Base-by-base conservation (phyloP, 75 land plant species). In the Cunninghamia lanceolata region DNA sequence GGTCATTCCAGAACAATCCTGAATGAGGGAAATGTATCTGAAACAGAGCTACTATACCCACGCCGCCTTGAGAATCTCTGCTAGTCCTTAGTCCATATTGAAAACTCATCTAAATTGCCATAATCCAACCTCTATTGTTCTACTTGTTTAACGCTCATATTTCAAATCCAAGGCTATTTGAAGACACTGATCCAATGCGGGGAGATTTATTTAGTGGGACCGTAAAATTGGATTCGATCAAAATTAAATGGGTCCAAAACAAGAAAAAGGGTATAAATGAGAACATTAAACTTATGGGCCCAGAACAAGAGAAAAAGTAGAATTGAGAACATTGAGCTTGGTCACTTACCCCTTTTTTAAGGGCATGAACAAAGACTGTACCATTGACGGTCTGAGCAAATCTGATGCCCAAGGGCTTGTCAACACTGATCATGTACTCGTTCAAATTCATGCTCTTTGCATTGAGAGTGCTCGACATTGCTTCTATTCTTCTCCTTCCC, bases 401-500 rank as follows among this genome's bases (percentile, higher is more conserved):
- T 30, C 99, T 94, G 87, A 97, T 94, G 7, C 99, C 99, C 36
- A 96, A 70, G 21, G 99, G 99, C 90, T 90, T 96, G 81, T 96
- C 95, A 5, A 97, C 90, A 16, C 94, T 95, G 52, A 97, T 93
- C 96, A 97, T 94, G 83, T 97, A 96, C 94, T 96, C 99, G 84
- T 95, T 95, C 78, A 97, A 85, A 85, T 95, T 97, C 38, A 83
- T 50, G 52, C 14, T 35, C 5, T 83, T 83, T 34, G 75, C 75
- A 71, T 71, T 32, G 11, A 71, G 75, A 10, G 75, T 32, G 75
- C 75, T 71, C 9, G 36, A 32, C 75, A 34, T 71, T 71, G 75
- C 36, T 10, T 21, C 68, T 63, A 63, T 3, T 25, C 68, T 63
- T 63, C 36, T 71, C 4, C 32, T 14, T 34, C 0, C 14, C 74